These are phyloP conservation scores for Protomyces pachydermus DNA, from an alignment of 1,139 yeast species.

Conservation along the genomic window DNA sequence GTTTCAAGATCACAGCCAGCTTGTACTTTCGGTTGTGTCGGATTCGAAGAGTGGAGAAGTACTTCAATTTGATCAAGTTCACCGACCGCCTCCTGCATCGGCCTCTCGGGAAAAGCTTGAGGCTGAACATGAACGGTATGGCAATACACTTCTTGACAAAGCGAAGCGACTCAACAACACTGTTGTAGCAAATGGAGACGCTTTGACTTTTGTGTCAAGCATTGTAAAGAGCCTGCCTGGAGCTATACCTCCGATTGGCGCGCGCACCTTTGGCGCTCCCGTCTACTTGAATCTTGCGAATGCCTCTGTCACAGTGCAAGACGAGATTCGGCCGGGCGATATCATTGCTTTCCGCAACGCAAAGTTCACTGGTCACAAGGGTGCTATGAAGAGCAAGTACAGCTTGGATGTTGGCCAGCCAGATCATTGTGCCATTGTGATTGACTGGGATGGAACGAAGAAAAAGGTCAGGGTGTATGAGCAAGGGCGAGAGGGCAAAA, in stretches of 20 bases:
- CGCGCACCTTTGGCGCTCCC: conserved; percentile 65
- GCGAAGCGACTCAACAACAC: conserved; percentile 36
- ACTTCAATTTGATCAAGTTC: conserved; percentile 45
- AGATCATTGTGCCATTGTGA: conserved; percentile 48
- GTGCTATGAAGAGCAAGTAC: conserved; percentile 49
- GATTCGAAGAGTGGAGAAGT: conserved; percentile 47
- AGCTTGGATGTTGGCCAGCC: conserved; percentile 47
- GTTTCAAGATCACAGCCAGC: conserved; percentile 68
- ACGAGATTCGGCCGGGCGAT: conserved; percentile 77
- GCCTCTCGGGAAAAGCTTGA: conserved; percentile 48
- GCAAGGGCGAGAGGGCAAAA: conserved; percentile 41
- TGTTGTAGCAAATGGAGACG: conserved; percentile 37
- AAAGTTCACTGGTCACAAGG: conserved; percentile 63
- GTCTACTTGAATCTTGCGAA: conserved; percentile 61
- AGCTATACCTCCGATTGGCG: conserved; percentile 53
- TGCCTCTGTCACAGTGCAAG: conserved; percentile 54
- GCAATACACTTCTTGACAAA: conserved; percentile 35
- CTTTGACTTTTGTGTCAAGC: conserved; percentile 39
- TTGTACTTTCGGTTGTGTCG: conserved; percentile 45
- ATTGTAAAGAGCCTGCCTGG: conserved; percentile 41
- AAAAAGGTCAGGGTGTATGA: conserved; percentile 73
- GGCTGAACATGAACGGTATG: conserved; percentile 46
- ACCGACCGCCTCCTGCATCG: conserved; percentile 47
- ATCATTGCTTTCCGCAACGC: conserved; percentile 70
- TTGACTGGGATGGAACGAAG: conserved; percentile 70